Conservation (phyloP, 306 rosid species). For the Vigna angularis region DNA sequence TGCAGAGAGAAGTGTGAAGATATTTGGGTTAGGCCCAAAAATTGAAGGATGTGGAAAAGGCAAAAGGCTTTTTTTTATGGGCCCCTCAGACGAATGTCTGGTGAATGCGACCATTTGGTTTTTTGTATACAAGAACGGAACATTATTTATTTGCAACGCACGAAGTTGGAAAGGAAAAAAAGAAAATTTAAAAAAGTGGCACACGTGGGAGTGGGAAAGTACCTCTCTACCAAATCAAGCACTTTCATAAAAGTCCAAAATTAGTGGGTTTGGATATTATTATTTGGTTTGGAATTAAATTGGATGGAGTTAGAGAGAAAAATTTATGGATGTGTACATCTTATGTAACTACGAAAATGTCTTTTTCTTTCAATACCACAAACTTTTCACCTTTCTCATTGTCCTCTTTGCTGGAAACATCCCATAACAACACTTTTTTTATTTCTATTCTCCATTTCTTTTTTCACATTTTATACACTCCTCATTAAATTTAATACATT, state of each 20-base stretch:
- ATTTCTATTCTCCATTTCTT: no score
- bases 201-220: slow-evolving; percentile 55
- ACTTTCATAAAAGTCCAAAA: slow-evolving; percentile 45
- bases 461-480: no score
- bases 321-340: slow-evolving; percentile 36
- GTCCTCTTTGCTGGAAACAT: slow-evolving; percentile 16
- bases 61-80: slow-evolving; percentile 33
- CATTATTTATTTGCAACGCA: slow-evolving; percentile 40
- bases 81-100: slow-evolving; percentile 47
- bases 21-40: slow-evolving; percentile 29
- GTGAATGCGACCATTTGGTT: slow-evolving; percentile 48
- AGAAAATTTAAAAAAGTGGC: neutral
- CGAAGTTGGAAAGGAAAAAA: slow-evolving; percentile 16
- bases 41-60: slow-evolving; percentile 37
- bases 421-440: no score
- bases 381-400: slow-evolving; percentile 36
- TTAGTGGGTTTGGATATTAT: slow-evolving; percentile 44
- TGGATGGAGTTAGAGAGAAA: slow-evolving; percentile 24
- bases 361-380: slow-evolving; percentile 38
- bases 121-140: neutral
- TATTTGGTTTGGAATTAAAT: slow-evolving; percentile 42
- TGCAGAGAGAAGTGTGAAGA: slow-evolving; percentile 11
- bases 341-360: slow-evolving; percentile 46
- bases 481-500: neutral
- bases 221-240: slow-evolving; percentile 43